Percentiles rank a stretch among this genome's conserved stretches.
These are phyloP conservation scores for Diplodia intermedia DNA, from an alignment of 2,329 filamentous ascomycete genomes.

Conservation along the genomic window DNA sequence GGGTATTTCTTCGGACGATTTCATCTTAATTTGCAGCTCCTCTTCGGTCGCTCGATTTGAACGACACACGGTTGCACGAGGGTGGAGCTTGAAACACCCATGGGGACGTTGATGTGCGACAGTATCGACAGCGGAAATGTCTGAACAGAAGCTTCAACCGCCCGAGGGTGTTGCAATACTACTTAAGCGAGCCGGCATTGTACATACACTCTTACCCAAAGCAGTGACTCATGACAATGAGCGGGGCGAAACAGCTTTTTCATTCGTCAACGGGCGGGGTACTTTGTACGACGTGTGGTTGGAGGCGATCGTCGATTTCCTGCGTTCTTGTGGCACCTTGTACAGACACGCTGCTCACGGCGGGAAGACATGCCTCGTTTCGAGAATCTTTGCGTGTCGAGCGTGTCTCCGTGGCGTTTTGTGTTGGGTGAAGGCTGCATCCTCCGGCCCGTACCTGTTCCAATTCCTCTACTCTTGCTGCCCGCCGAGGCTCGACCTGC, in stretches of 20 bases:
- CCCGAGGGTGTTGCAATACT: no score
- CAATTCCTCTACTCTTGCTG: slow-evolving; percentile 1
- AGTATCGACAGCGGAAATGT: no score
- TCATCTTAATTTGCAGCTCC: no score
- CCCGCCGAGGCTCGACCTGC: not conserved
- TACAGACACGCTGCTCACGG: slow-evolving; percentile 2
- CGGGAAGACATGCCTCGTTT: slow-evolving; percentile 18
- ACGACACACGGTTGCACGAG: not conserved
- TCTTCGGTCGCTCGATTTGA: no score
- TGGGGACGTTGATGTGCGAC: no score
- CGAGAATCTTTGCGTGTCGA: slow-evolving; percentile 16
- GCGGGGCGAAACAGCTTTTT: not conserved
- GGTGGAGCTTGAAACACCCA: not conserved
- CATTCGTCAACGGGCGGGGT: slow-evolving; percentile 1
- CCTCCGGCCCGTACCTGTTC: not conserved
- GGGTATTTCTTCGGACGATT: no score
- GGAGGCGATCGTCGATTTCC: slow-evolving; percentile 25
- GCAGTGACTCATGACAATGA: not conserved
- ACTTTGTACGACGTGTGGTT: slow-evolving; percentile 14
- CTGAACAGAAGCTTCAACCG: not conserved
- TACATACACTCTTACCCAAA: not conserved
- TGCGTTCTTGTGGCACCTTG: not conserved
- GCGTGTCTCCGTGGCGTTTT: slow-evolving; percentile 11
- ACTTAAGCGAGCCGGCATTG: not conserved
- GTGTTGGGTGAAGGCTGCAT: not conserved